Evolutionary conservation across 192 early-diverging fungal genomes (phyloP).

Genomic region (Physocladia obscura): DNA sequence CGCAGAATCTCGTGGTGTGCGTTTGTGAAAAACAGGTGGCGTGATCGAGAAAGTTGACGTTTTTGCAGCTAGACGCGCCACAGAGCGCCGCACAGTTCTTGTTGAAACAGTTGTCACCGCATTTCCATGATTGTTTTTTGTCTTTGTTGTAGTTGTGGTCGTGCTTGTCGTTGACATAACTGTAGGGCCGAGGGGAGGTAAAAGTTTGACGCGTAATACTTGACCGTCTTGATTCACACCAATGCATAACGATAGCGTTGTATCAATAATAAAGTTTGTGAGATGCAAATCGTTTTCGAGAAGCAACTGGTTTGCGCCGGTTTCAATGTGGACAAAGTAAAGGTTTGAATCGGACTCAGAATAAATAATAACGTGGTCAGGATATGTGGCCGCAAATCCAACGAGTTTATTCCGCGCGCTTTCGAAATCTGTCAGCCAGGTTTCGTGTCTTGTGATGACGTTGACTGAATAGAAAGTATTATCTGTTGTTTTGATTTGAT

Average conservation of each 20-base stretch:
- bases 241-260: background rate
- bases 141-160: background rate
- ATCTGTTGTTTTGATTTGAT: background rate
- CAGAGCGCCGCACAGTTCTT: background rate
- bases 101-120: background rate
- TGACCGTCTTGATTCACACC: conserved; percentile 12
- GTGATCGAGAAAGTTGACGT: too few relatives aligned
- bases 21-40: too few relatives aligned
- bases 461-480: conserved; percentile 17
- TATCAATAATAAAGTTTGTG: background rate
- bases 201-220: background rate
- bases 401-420: background rate
- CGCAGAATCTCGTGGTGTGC: too few relatives aligned
- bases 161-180: background rate
- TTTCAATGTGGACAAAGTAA: conserved; percentile 22
- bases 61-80: too few relatives aligned
- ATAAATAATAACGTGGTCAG: conserved; percentile 31
- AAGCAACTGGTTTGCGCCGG: conserved; percentile 30
- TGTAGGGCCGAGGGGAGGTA: background rate
- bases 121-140: background rate
- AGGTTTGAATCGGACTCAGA: conserved; percentile 29
- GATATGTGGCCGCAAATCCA: conserved; percentile 18
- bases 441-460: conserved; percentile 1
- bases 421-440: conserved; percentile 8
- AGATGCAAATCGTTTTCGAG: conserved; percentile 28